Conservation (phyloP, 371 early-diverging fungal species). For the Mortierella sp. region DNA sequence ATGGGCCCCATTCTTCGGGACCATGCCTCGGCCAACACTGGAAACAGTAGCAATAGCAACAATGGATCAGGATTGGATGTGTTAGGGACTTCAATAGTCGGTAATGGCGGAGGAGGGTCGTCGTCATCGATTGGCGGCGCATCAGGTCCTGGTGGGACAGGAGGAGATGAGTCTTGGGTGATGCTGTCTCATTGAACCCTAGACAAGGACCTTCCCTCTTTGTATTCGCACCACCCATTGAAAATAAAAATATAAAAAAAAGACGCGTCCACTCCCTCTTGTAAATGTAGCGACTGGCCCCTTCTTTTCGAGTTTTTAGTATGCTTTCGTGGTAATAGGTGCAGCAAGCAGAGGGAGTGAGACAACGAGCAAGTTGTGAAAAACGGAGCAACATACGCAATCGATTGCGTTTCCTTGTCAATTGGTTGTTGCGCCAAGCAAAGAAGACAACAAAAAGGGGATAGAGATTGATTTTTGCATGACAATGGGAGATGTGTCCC, state of each 20-base stretch:
- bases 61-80: constrained; percentile 16
- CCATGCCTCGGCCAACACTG: constrained; percentile 1
- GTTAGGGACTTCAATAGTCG: constrained; percentile 21
- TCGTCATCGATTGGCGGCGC: constrained; percentile 1
- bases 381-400: not conserved
- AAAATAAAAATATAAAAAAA: constrained; percentile 4
- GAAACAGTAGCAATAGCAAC: not conserved
- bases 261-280: too few relatives aligned
- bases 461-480: not conserved
- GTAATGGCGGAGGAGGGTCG: constrained; percentile 8
- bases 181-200: not conserved
- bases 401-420: not conserved
- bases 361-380: not conserved
- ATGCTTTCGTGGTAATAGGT: too few relatives aligned
- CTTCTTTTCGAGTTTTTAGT: too few relatives aligned
- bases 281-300: too few relatives aligned
- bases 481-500: not conserved
- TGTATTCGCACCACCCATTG: not conserved
- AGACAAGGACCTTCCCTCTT: not conserved
- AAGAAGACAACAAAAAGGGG: too few relatives aligned
- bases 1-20: constrained; percentile 53
- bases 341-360: too few relatives aligned
- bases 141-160: constrained; percentile 19
- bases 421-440: not conserved
- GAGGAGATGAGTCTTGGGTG: constrained; percentile 22